These are phyloP conservation scores for Parafenestella ontariensis DNA, from an alignment of 2,329 filamentous ascomycete genomes.

Conservation along the genomic window DNA sequence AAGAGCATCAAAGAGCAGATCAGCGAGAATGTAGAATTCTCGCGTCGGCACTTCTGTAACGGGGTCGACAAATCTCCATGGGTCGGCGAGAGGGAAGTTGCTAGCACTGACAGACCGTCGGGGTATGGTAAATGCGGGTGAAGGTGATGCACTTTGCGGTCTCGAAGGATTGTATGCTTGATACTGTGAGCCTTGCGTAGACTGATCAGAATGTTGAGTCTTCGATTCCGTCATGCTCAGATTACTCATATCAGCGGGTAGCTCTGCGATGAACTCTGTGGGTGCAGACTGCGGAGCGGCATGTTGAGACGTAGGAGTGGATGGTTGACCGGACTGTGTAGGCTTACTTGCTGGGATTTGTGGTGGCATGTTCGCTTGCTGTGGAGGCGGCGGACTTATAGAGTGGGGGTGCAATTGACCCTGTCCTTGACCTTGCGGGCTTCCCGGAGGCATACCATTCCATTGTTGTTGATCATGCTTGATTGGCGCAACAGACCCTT, in stretches of 20 bases:
- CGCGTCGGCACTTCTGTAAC: conserved; percentile 42
- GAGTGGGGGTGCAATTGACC: conserved; percentile 14
- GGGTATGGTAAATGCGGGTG: conserved; percentile 33
- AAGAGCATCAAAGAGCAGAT: conserved; percentile 43
- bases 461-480: conserved; percentile 30
- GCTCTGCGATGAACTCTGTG: conserved; percentile 42
- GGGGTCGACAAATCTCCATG: conserved; percentile 44
- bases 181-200: conserved; percentile 25
- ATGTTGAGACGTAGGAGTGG: conserved; percentile 19
- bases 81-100: conserved; percentile 38
- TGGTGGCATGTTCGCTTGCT: conserved; percentile 14
- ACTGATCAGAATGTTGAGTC: conserved; percentile 5
- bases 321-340: conserved; percentile 15
- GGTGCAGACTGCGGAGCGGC: conserved; percentile 12
- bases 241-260: conserved; percentile 43
- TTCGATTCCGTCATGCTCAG: conserved; percentile 29
- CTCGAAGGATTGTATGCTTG: conserved; percentile 36
- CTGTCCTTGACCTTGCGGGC: conserved; percentile 18
- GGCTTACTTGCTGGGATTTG: conserved; percentile 13
- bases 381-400: conserved; percentile 28
- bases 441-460: conserved; percentile 24
- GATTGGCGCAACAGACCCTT: conserved; percentile 17
- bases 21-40: conserved; percentile 46
- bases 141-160: conserved; percentile 22
- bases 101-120: conserved; percentile 39